Conservation (phyloP, 164 flowering plant genomes). For the Nelumbo lutea region DNA sequence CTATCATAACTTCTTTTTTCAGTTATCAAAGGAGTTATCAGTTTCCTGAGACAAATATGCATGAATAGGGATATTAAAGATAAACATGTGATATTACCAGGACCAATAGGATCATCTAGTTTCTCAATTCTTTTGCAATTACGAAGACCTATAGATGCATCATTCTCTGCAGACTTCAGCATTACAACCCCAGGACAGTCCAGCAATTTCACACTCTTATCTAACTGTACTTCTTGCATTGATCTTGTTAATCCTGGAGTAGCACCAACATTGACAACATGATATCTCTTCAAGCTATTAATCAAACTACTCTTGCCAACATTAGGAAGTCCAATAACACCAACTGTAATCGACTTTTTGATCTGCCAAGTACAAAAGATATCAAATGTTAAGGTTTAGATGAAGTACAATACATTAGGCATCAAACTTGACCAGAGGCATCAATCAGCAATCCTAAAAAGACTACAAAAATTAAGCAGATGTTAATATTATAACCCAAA, state of each 20-base stretch:
- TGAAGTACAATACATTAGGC: neutral
- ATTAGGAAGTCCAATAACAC: conserved; percentile 91
- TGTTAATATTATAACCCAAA: too few relatives aligned
- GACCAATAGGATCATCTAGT: conserved; percentile 77
- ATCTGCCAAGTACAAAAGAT: conserved; percentile 46
- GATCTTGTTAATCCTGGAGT: conserved; percentile 96
- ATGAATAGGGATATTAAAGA: neutral
- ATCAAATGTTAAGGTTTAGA: neutral
- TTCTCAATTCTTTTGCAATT: conserved; percentile 98
- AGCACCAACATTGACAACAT: conserved; percentile 90
- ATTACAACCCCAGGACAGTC: conserved; percentile 99
- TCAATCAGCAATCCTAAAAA: too few relatives aligned
- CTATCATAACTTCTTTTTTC: neutral
- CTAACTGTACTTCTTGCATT: conserved; percentile 94
- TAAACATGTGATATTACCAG: conserved; percentile 42
- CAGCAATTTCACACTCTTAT: conserved; percentile 84
- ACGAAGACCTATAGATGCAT: conserved; percentile 74
- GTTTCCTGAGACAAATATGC: neutral
- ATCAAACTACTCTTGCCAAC: conserved; percentile 98
- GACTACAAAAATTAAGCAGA: too few relatives aligned
- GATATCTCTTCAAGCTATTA: conserved; percentile 87
- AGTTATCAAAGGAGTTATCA: neutral
- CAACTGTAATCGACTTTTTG: conserved; percentile 84
- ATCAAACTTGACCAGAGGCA: neutral
- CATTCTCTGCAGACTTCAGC: conserved; percentile 63